These are phyloP conservation scores for Botrytis aclada DNA, from an alignment of 2,329 filamentous ascomycete species.

Conservation along the genomic window DNA sequence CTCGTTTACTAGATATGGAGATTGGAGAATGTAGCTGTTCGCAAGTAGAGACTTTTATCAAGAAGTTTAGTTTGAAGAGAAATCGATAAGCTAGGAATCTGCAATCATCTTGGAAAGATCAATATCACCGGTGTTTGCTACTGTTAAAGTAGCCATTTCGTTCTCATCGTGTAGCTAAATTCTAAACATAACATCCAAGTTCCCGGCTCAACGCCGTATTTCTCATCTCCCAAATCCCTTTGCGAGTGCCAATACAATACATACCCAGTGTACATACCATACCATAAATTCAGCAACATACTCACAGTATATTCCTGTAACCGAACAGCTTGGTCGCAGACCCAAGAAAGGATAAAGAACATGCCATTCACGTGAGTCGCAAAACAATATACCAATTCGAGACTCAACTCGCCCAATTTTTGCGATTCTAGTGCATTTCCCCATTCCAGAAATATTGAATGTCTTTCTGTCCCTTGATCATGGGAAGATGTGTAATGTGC, in stretches of 20 bases:
- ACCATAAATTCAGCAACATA: not conserved
- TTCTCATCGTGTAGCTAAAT: not conserved
- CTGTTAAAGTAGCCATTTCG: not conserved
- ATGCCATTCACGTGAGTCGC: not conserved
- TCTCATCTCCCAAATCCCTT: not conserved
- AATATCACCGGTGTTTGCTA: not conserved
- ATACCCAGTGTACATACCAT: too few relatives aligned
- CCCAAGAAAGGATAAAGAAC: not conserved
- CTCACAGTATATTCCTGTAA: not conserved
- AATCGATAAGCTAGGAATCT: not conserved
- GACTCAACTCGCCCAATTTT: too few relatives aligned
- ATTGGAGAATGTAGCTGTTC: not conserved
- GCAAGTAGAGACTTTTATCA: not conserved
- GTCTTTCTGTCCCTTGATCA: not conserved
- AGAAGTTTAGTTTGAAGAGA: not conserved
- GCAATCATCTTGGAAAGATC: not conserved
- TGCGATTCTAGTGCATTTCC: not conserved
- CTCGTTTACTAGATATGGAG: not conserved
- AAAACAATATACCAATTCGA: too few relatives aligned
- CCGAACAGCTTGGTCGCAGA: not conserved
- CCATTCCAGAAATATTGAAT: not conserved
- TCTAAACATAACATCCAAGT: fast-evolving
- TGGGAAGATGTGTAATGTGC: not conserved
- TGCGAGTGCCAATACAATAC: not conserved
- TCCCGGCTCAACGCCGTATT: not conserved